Conservation (phyloP, 2,329 filamentous ascomycete species). For the Verticillium nubilum region DNA sequence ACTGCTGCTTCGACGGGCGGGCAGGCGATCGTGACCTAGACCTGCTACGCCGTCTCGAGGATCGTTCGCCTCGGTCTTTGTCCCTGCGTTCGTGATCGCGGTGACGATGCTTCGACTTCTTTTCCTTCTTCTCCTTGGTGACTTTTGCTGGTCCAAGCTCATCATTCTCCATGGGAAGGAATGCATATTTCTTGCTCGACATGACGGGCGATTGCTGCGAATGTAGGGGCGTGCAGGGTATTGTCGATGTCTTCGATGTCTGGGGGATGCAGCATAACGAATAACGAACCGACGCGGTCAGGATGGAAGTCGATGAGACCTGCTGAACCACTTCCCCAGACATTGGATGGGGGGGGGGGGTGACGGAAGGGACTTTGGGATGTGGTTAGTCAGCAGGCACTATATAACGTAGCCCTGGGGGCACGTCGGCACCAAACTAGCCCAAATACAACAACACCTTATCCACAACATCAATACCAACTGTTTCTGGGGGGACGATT, state of each 20-base stretch:
- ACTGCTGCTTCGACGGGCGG: slow-evolving; percentile 33
- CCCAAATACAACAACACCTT: no score
- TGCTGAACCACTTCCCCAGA: no score
- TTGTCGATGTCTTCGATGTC: not conserved
- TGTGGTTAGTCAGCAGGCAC: no score
- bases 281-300: no score
- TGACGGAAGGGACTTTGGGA: no score
- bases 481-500: not conserved
- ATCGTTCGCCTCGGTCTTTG: slow-evolving; percentile 16
- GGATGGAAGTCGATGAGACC: no score
- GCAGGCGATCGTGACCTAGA: slow-evolving; percentile 27
- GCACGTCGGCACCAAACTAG: no score
- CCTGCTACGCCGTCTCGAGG: slow-evolving; percentile 11
- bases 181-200: slow-evolving; percentile 53
- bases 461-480: no score
- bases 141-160: slow-evolving; percentile 52
- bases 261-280: not conserved
- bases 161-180: slow-evolving; percentile 62
- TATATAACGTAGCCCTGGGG: no score
- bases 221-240: not conserved
- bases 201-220: slow-evolving; percentile 14
- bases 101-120: slow-evolving; percentile 20
- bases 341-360: no score
- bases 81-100: slow-evolving; percentile 19
- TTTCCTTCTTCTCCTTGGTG: not conserved